Evolutionary conservation across 495 filamentous ascomycete genomes (phyloP).

Genomic region (Penicillium chermesinum): DNA sequence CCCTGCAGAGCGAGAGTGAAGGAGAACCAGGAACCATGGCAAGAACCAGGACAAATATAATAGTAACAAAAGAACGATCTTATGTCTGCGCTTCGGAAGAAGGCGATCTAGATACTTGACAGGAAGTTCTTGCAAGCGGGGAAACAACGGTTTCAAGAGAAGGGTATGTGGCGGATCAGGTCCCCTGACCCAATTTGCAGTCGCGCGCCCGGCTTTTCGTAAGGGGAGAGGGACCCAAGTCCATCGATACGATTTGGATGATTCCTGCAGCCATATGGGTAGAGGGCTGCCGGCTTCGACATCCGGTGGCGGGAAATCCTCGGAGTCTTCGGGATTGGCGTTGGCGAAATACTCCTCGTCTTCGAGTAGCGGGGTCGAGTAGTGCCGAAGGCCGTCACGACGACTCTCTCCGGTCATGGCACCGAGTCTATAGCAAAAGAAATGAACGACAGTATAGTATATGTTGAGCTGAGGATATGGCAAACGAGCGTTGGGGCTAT

Average conservation of each 20-base stretch:
- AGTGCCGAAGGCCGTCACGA: constrained; percentile 31
- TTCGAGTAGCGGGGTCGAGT: constrained; percentile 32
- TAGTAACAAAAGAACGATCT: constrained; percentile 51
- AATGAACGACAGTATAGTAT: constrained; percentile 1
- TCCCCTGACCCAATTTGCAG: constrained; percentile 63
- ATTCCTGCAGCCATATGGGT: constrained; percentile 51
- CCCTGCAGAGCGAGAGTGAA: constrained; percentile 55
- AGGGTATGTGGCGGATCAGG: constrained; percentile 59
- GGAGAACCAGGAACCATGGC: constrained; percentile 62
- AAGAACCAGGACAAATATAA: constrained; percentile 69
- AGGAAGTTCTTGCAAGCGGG: constrained; percentile 63
- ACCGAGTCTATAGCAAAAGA: background rate
- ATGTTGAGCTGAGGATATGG: constrained; percentile 2
- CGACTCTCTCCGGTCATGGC: constrained; percentile 35
- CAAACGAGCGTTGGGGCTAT: constrained; percentile 16
- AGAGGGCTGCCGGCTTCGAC: constrained; percentile 34
- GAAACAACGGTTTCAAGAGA: constrained; percentile 65
- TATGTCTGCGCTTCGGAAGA: constrained; percentile 59
- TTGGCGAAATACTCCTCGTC: constrained; percentile 36
- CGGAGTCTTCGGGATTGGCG: constrained; percentile 41
- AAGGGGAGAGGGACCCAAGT: constrained; percentile 49
- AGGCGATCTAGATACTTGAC: constrained; percentile 55
- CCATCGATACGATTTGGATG: constrained; percentile 50
- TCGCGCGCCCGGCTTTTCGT: constrained; percentile 42
- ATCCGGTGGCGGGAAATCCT: constrained; percentile 32